A percentile compares a stretch with the other conserved stretches of the same genome.
These are phyloP conservation scores for Metschnikowia aberdeeniae DNA, from an alignment of 805 yeast species.

Conservation along the genomic window DNA sequence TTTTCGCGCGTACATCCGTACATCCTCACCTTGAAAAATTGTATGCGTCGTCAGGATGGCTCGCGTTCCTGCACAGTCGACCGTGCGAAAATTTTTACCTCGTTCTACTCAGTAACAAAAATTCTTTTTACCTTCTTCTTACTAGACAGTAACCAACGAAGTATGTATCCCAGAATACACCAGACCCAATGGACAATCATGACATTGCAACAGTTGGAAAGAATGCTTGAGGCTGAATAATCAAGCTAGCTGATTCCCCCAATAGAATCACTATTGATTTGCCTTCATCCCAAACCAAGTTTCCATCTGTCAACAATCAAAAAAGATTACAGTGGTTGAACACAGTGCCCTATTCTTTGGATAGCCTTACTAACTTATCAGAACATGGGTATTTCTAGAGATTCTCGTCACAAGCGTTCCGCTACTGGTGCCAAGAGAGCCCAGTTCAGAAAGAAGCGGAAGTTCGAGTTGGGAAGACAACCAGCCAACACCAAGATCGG, in stretches of 20 bases:
- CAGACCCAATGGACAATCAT: background rate
- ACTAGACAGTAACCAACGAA: conserved; percentile 20
- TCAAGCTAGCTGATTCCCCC: background rate
- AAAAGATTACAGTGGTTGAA: too few species aligned
- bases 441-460: conserved; percentile 99
- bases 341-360: too few species aligned
- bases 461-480: conserved; percentile 99
- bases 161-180: conserved; percentile 11
- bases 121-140: conserved; percentile 15
- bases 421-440: conserved; percentile 99
- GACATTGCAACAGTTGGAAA: background rate
- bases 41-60: background rate
- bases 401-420: conserved; percentile 99
- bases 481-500: conserved; percentile 99
- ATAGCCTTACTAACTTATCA: conserved; percentile 13
- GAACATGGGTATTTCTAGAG: conserved; percentile 99
- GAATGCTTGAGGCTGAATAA: background rate
- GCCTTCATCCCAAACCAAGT: background rate
- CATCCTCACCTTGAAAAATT: conserved; percentile 8
- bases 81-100: conserved; percentile 14
- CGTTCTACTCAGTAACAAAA: conserved; percentile 9
- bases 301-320: background rate
- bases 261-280: background rate
- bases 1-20: conserved; percentile 7
- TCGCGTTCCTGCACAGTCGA: conserved; percentile 11